phyloP scores from a whole-genome alignment of 257 asterid species.

The Thymus mandschuricus region DNA sequence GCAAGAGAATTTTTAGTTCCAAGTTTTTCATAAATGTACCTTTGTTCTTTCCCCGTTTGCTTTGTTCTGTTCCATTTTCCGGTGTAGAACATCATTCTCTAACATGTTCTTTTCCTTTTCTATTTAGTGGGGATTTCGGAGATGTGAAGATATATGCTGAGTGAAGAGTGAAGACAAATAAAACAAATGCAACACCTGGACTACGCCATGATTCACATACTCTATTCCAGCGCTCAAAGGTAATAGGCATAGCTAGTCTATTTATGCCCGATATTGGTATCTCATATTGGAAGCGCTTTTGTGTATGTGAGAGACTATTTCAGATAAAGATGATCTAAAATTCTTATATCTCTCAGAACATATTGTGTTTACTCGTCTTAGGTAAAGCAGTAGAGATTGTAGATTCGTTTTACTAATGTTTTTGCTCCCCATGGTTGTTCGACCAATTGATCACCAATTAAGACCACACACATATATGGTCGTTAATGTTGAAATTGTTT shows the following conservation, averaged over 20 bases:
- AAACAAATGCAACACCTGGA: conserved; percentile 92
- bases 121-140: conserved; percentile 96
- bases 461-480: neutral
- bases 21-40: conserved; percentile 18
- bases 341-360: neutral
- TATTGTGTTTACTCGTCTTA: conserved; percentile 2
- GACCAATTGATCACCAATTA: neutral
- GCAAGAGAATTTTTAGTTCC: too few species aligned
- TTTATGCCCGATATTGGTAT: conserved; percentile 13
- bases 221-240: conserved; percentile 95
- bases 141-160: conserved; percentile 99
- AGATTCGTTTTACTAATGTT: neutral
- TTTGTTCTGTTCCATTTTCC: conserved; percentile 20
- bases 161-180: conserved; percentile 99
- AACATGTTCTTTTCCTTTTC: conserved; percentile 25
- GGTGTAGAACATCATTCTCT: neutral
- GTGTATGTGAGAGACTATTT: conserved; percentile 2
- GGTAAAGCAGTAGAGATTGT: neutral
- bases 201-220: conserved; percentile 98
- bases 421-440: too few species aligned
- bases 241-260: conserved; percentile 30
- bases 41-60: neutral
- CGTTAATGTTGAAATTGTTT: neutral
- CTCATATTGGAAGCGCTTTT: neutral
- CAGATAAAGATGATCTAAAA: neutral